Evolutionary conservation across 2,329 filamentous ascomycete genomes (phyloP).

Genomic region (Penicillium griseofulvum): DNA sequence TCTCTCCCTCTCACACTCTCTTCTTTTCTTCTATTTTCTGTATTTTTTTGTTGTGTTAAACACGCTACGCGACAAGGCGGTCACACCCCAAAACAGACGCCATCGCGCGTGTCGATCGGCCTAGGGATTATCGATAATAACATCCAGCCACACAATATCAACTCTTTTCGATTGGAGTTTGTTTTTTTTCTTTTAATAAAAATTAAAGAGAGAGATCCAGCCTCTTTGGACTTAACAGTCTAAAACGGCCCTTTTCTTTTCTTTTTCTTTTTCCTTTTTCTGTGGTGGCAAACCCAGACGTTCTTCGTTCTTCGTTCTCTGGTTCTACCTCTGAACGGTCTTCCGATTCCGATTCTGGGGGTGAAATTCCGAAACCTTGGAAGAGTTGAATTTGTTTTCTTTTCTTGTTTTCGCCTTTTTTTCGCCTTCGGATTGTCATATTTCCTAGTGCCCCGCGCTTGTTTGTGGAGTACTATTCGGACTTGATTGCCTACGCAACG

Average conservation of each 20-base stretch:
- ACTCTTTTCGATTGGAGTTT: neutral
- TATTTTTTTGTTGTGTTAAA: slow-evolving; percentile 8
- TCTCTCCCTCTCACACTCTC: slow-evolving; percentile 3
- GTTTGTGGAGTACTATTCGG: slow-evolving; percentile 11
- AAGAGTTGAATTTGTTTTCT: slow-evolving; percentile 18
- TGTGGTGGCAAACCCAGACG: slow-evolving; percentile 35
- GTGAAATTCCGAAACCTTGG: slow-evolving; percentile 20
- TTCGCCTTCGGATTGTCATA: slow-evolving; percentile 15
- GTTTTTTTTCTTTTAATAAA: neutral
- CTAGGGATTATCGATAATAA: slow-evolving; percentile 30
- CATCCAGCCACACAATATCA: slow-evolving; percentile 24
- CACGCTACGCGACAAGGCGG: slow-evolving; percentile 30
- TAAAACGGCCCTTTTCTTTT: neutral
- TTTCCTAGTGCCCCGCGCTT: slow-evolving; percentile 9
- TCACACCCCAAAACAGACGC: slow-evolving; percentile 29
- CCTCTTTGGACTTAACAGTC: slow-evolving; percentile 3
- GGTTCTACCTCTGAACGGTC: slow-evolving; percentile 29
- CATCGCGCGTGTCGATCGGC: slow-evolving; percentile 27
- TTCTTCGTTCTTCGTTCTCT: slow-evolving; percentile 25
- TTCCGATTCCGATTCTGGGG: slow-evolving; percentile 26
- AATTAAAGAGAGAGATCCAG: neutral
- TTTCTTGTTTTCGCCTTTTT: slow-evolving; percentile 6
- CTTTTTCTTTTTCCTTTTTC: slow-evolving; percentile 13
- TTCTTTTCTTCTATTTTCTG: neutral
- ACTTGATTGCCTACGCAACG: slow-evolving; percentile 10